Evolutionary conservation across 129 eudicot genomes (phyloP).

Genomic region (Pittosporum tobira): DNA sequence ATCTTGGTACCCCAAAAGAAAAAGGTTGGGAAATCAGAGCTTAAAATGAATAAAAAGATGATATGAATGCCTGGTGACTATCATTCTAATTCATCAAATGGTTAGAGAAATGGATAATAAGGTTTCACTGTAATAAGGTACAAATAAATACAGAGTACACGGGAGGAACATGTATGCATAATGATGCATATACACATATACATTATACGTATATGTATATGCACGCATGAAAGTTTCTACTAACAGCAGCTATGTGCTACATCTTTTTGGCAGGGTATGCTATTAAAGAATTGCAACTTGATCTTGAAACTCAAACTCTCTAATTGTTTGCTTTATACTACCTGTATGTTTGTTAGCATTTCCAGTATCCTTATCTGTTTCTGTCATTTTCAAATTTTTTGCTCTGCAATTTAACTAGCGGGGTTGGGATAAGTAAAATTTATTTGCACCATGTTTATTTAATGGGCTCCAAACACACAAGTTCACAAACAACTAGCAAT

Average conservation of each 20-base stretch:
- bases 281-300: not conserved
- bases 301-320: not conserved
- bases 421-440: not conserved
- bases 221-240: not conserved
- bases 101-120: too few species aligned
- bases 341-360: not conserved
- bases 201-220: not conserved
- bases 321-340: not conserved
- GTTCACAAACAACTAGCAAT: conserved; percentile 14
- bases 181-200: not conserved
- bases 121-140: too few species aligned
- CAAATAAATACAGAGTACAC: too few species aligned
- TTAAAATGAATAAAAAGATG: not conserved
- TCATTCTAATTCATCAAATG: too few species aligned
- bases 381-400: not conserved
- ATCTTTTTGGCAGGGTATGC: not conserved
- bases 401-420: not conserved
- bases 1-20: not conserved
- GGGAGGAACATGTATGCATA: too few species aligned
- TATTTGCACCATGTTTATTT: not conserved
- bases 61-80: too few species aligned
- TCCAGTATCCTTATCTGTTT: not conserved
- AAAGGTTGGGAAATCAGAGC: not conserved
- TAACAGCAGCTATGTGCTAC: conserved; percentile 7
- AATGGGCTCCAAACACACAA: conserved; percentile 6